These are phyloP conservation scores for Tetrapyrgos nigripes DNA, from an alignment of 1,284 basidiomycete genomes.

Conservation along the genomic window DNA sequence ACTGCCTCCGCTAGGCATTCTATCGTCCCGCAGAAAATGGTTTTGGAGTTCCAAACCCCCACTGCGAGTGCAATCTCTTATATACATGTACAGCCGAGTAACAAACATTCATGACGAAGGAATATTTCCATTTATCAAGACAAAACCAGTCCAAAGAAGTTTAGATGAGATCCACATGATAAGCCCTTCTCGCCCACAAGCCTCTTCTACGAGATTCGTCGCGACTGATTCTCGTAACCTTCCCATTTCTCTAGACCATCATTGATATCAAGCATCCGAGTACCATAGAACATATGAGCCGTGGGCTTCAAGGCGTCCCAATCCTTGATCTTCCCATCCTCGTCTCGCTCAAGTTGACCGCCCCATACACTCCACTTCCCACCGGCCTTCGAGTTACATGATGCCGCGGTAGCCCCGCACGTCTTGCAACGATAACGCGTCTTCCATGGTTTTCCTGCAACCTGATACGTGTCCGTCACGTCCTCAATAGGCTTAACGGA, in stretches of 20 bases:
- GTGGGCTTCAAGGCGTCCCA: constrained; percentile 63
- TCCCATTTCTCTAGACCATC: constrained; percentile 67
- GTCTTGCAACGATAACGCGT: constrained; percentile 62
- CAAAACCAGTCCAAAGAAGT: background rate
- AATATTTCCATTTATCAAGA: background rate
- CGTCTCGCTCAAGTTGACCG: constrained; percentile 55
- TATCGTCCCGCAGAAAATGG: too few species aligned
- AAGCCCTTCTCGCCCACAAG: background rate
- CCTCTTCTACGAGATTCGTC: constrained; percentile 26
- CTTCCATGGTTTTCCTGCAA: constrained; percentile 58
- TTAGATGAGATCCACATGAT: background rate
- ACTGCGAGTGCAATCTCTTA: background rate
- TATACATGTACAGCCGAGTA: background rate
- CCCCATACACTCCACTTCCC: constrained; percentile 64
- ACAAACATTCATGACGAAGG: background rate
- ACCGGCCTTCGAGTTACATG: constrained; percentile 50
- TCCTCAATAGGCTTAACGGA: constrained; percentile 38
- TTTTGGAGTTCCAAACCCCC: too few species aligned
- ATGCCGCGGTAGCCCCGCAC: constrained; percentile 60
- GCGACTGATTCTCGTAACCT: constrained; percentile 58
- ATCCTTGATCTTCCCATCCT: constrained; percentile 49
- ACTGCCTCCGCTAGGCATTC: background rate
- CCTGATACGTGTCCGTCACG: constrained; percentile 50
- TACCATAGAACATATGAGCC: constrained; percentile 69
- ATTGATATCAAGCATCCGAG: constrained; percentile 59